phyloP scores from a whole-genome alignment of 176 grass and related monocot species.

The Raddia distichophylla region DNA sequence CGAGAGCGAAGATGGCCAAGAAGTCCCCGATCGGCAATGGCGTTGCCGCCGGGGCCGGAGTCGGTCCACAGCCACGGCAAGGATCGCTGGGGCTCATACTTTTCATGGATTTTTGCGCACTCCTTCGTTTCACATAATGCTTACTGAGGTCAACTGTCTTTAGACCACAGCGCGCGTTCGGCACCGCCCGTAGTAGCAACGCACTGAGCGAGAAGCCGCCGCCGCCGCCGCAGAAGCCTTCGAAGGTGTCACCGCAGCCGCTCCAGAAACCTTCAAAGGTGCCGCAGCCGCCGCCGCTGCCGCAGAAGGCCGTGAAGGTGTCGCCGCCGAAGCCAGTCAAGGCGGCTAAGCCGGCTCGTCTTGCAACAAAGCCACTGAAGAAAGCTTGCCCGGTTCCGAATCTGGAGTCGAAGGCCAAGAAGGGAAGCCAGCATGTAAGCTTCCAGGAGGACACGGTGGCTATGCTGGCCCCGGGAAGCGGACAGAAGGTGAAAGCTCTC shows the following conservation, averaged over 20 bases:
- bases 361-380: slow-evolving; percentile 18
- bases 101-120: background rate
- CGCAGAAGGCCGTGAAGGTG: slow-evolving; percentile 25
- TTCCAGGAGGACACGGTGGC: slow-evolving; percentile 42
- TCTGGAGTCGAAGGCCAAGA: slow-evolving; percentile 42
- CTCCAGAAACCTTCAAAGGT: slow-evolving; percentile 16
- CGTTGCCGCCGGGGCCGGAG: background rate
- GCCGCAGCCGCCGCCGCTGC: background rate
- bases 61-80: slow-evolving; percentile 35
- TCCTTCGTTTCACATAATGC: background rate
- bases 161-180: slow-evolving; percentile 65
- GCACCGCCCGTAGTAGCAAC: slow-evolving; percentile 58
- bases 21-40: slow-evolving; percentile 25
- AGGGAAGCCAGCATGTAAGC: slow-evolving; percentile 53
- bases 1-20: slow-evolving; percentile 35
- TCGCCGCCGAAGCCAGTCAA: slow-evolving; percentile 36
- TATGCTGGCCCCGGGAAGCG: background rate
- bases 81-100: background rate
- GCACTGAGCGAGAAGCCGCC: slow-evolving; percentile 50
- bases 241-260: slow-evolving; percentile 24
- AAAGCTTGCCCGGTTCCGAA: background rate
- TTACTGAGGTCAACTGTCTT: background rate
- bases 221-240: slow-evolving; percentile 38
- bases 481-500: slow-evolving; percentile 11
- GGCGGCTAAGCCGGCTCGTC: slow-evolving; percentile 4